Conservation (phyloP, 2,329 filamentous ascomycete species). For the Alternaria infectoria region DNA sequence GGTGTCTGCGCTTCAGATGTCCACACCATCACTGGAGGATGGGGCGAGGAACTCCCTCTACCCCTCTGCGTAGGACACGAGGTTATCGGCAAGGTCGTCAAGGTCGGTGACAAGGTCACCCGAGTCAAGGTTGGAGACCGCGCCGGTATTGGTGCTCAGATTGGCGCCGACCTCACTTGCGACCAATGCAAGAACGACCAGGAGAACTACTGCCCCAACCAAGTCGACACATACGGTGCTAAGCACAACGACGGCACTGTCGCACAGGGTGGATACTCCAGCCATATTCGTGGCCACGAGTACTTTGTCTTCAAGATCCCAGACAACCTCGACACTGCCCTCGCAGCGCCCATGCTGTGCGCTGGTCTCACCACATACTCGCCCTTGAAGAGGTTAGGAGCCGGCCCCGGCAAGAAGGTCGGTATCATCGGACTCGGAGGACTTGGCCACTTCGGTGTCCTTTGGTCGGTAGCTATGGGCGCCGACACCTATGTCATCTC, state of each 20-base stretch:
- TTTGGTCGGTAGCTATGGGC: slow-evolving; percentile 60
- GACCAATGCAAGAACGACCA: slow-evolving; percentile 59
- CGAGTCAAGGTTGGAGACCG: slow-evolving; percentile 54
- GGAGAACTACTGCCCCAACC: slow-evolving; percentile 61
- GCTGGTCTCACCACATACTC: slow-evolving; percentile 82
- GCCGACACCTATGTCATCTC: slow-evolving; percentile 69
- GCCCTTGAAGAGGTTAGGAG: slow-evolving; percentile 76
- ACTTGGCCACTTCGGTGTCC: slow-evolving; percentile 58
- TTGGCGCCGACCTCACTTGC: slow-evolving; percentile 58
- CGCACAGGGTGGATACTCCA: slow-evolving; percentile 70
- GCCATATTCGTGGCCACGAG: slow-evolving; percentile 75
- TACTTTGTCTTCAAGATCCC: slow-evolving; percentile 80
- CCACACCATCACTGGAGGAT: slow-evolving; percentile 62
- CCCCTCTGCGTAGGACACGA: slow-evolving; percentile 73
- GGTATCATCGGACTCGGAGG: slow-evolving; percentile 72
- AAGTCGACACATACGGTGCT: slow-evolving; percentile 58
- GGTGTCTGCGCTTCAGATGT: slow-evolving; percentile 58
- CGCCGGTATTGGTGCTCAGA: slow-evolving; percentile 60
- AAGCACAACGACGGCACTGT: slow-evolving; percentile 65
- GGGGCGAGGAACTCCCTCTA: slow-evolving; percentile 66
- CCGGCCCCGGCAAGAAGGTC: slow-evolving; percentile 79
- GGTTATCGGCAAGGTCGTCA: slow-evolving; percentile 58
- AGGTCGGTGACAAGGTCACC: slow-evolving; percentile 58
- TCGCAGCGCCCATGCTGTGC: slow-evolving; percentile 82
- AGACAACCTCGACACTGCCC: slow-evolving; percentile 64